Conservation (phyloP, 2,329 filamentous ascomycete genomes). For the Endoconidiophora laricicola region DNA sequence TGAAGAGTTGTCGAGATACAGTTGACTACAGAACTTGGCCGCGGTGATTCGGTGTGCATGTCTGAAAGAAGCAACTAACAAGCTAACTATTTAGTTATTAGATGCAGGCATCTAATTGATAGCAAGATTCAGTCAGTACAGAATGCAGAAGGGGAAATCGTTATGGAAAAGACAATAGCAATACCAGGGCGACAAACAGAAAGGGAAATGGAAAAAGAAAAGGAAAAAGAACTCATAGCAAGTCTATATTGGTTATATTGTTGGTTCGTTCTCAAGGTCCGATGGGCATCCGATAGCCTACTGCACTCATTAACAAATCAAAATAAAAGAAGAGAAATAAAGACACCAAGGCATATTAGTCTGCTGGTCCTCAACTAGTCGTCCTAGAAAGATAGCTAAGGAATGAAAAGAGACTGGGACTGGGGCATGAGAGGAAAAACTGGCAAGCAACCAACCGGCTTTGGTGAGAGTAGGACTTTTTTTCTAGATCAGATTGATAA, state of each 20-base stretch:
- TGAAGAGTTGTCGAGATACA: too few species aligned
- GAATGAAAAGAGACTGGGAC: neutral
- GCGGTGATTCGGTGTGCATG: neutral
- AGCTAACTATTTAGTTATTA: neutral
- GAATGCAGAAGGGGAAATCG: neutral
- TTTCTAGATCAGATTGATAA: slow-evolving; percentile 29
- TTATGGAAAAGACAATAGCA: neutral
- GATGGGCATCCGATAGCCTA: slow-evolving; percentile 7
- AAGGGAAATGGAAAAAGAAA: neutral
- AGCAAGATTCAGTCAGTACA: too few species aligned
- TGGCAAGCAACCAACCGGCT: slow-evolving; percentile 3
- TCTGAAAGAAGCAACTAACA: neutral
- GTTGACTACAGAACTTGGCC: too few species aligned
- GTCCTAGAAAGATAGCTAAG: neutral
- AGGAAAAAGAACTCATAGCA: neutral
- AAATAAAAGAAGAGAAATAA: neutral
- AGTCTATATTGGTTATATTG: neutral
- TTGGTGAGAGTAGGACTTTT: slow-evolving; percentile 1
- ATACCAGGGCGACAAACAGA: neutral
- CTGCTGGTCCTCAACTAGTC: neutral
- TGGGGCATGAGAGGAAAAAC: slow-evolving; percentile 7
- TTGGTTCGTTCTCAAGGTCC: neutral
- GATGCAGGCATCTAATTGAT: too few species aligned
- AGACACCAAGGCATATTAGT: neutral
- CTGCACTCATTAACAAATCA: neutral